phyloP scores from a whole-genome alignment of 2,329 filamentous ascomycete genomes.

The Blastomyces gilchristii region DNA sequence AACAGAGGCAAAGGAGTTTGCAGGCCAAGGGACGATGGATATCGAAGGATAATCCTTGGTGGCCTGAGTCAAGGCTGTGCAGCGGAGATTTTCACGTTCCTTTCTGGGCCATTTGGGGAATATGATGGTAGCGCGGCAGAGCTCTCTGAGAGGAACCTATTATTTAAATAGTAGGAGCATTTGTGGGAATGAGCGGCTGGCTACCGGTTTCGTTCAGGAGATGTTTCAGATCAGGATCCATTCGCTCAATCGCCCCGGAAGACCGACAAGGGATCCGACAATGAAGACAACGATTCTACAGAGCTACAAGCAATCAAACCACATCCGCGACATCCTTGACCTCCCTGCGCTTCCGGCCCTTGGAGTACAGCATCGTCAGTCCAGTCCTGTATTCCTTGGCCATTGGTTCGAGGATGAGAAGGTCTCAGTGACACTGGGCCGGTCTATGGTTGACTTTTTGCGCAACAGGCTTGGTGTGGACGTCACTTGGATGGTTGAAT shows the following conservation, averaged over 20 bases:
- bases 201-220: constrained; percentile 19
- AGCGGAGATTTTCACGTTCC: constrained; percentile 34
- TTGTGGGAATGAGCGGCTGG: constrained; percentile 42
- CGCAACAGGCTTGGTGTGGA: constrained; percentile 11
- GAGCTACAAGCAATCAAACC: constrained; percentile 21
- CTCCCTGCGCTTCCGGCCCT: constrained; percentile 12
- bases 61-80: constrained; percentile 48
- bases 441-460: constrained; percentile 25
- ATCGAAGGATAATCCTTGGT: constrained; percentile 39
- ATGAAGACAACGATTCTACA: constrained; percentile 5
- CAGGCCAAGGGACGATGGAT: constrained; percentile 16
- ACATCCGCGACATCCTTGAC: constrained; percentile 27
- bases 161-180: constrained; percentile 28
- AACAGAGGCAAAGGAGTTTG: constrained; percentile 22
- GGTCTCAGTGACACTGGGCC: constrained; percentile 25
- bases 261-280: constrained; percentile 12
- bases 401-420: constrained; percentile 36
- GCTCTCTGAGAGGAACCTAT: neutral
- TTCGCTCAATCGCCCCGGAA: neutral
- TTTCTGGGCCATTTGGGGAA: constrained; percentile 29
- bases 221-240: neutral
- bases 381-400: constrained; percentile 39
- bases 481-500: constrained; percentile 35
- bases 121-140: neutral
- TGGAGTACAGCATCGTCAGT: constrained; percentile 11